Conservation (phyloP, 192 early-diverging fungal species). For the Phlyctochytrium arcticum region DNA sequence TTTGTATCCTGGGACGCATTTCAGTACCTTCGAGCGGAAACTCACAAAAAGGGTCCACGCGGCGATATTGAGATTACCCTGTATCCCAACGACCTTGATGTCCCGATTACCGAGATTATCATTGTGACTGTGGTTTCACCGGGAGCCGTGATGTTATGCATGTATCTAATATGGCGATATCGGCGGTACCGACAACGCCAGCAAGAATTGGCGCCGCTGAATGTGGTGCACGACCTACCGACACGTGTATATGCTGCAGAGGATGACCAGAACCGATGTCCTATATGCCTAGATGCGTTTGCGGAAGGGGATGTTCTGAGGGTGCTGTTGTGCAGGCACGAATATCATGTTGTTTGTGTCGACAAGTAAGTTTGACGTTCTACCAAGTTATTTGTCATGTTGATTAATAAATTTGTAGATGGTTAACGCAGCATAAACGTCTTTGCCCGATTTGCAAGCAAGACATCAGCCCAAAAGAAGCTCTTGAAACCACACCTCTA, state of each 20-base stretch:
- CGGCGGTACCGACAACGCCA: conserved; percentile 67
- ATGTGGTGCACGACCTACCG: conserved; percentile 71
- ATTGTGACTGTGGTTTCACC: conserved; percentile 68
- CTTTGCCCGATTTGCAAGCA: conserved; percentile 81
- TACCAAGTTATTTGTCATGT: background rate
- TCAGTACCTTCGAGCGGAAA: conserved; percentile 49
- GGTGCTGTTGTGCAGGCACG: conserved; percentile 80
- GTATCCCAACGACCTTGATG: conserved; percentile 21
- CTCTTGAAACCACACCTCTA: conserved; percentile 20
- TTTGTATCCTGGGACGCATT: conserved; percentile 76
- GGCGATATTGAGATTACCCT: conserved; percentile 21
- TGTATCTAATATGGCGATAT: conserved; percentile 23
- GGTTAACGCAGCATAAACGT: conserved; percentile 81
- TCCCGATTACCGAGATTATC: conserved; percentile 72
- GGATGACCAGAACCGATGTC: conserved; percentile 77
- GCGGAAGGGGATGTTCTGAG: conserved; percentile 71
- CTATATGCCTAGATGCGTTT: conserved; percentile 93
- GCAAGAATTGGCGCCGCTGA: conserved; percentile 72
- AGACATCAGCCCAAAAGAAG: conserved; percentile 21
- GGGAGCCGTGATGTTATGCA: conserved; percentile 8
- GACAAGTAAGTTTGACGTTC: conserved; percentile 51
- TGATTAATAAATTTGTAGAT: conserved; percentile 28
- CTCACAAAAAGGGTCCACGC: background rate
- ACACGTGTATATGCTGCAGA: conserved; percentile 53
- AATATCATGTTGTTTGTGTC: conserved; percentile 85